Percentiles rank a stretch among this genome's conserved stretches.
Evolutionary conservation across 176 grass and related monocot genomes (phyloP).

Genomic region (Secale cereale): DNA sequence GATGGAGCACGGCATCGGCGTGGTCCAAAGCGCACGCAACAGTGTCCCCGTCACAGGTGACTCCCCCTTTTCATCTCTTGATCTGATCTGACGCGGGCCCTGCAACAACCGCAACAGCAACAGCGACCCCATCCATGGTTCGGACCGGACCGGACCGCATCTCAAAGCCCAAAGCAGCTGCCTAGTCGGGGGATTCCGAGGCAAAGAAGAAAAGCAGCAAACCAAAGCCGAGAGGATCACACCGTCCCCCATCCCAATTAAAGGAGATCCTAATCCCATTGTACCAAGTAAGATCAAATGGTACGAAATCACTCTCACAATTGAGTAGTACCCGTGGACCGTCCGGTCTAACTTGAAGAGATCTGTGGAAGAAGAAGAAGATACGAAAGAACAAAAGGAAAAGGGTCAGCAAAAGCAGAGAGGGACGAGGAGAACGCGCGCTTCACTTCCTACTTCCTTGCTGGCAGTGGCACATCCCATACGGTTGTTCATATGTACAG

Average conservation of each 20-base stretch:
- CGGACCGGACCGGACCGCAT: neutral
- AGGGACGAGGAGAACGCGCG: too few species aligned
- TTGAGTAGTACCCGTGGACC: too few species aligned
- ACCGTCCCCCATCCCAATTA: slow-evolving; percentile 7
- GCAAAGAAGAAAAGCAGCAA: slow-evolving; percentile 2
- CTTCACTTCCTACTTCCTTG: too few species aligned
- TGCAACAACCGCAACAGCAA: neutral
- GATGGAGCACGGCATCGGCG: neutral
- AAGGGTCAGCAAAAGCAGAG: too few species aligned
- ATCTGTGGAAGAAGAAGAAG: too few species aligned
- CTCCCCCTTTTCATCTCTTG: neutral
- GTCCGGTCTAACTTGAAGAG: too few species aligned
- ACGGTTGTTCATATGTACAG: too few species aligned
- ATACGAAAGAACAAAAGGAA: too few species aligned
- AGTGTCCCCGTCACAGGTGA: slow-evolving; percentile 25
- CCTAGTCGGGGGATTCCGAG: slow-evolving; percentile 26
- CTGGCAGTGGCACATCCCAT: neutral
- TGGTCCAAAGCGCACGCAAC: slow-evolving; percentile 16
- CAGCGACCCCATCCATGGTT: neutral
- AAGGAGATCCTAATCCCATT: too few species aligned
- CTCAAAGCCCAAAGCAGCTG: slow-evolving; percentile 5
- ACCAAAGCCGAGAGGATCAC: slow-evolving; percentile 3
- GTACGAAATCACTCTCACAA: too few species aligned
- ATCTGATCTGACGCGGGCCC: neutral
- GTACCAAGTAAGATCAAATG: too few species aligned